phyloP scores from a whole-genome alignment of 805 yeast genomes.

The Candida koratica region DNA sequence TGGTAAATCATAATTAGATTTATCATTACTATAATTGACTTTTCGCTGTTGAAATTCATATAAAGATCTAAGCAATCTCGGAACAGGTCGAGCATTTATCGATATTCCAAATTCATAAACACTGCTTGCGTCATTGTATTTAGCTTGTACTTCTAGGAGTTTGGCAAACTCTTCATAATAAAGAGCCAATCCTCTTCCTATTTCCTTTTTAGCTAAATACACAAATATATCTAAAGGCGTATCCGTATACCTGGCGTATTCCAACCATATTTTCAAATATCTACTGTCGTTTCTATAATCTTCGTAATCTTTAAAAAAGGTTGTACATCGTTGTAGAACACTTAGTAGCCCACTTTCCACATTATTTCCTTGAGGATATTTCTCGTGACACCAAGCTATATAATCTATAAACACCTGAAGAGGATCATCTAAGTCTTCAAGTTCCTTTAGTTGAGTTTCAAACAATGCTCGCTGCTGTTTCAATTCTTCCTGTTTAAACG shows the following conservation, averaged over 20 bases:
- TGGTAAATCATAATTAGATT: conserved; percentile 10
- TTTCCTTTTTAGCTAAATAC: conserved; percentile 64
- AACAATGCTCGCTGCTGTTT: conserved; percentile 24
- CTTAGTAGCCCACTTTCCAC: conserved; percentile 62
- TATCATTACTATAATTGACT: conserved; percentile 18
- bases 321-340: conserved; percentile 68
- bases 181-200: conserved; percentile 63
- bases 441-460: conserved; percentile 46
- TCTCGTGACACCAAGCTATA: conserved; percentile 64
- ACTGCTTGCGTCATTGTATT: conserved; percentile 51
- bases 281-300: conserved; percentile 81
- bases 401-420: conserved; percentile 71
- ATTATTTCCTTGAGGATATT: conserved; percentile 58
- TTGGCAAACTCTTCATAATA: conserved; percentile 80
- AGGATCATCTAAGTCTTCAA: conserved; percentile 79
- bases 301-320: conserved; percentile 56
- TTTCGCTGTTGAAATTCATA: conserved; percentile 42
- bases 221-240: conserved; percentile 68
- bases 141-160: conserved; percentile 49
- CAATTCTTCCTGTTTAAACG: conserved; percentile 21
- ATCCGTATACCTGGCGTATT: conserved; percentile 64
- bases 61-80: conserved; percentile 31
- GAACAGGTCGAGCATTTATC: conserved; percentile 61
- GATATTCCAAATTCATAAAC: conserved; percentile 58
- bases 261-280: conserved; percentile 76